Base-by-base conservation (phyloP, 2,329 filamentous ascomycete species). In the Ascochyta pisi region DNA sequence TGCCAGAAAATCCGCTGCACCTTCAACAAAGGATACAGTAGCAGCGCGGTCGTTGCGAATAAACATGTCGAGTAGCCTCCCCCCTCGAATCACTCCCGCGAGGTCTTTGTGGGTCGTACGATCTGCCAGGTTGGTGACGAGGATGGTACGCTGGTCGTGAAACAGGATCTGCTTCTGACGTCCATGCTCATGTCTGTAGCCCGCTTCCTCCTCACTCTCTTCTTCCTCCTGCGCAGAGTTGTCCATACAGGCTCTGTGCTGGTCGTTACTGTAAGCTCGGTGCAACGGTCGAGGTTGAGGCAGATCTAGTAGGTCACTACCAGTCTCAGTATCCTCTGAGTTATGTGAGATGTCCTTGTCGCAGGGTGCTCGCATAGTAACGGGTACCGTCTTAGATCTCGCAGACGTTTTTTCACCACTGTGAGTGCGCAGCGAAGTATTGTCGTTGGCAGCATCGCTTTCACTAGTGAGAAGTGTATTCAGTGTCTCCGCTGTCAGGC, bases 1-100 rank as follows among this genome's bases (percentile, higher is more conserved):
- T 0, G 84, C 80, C 44, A 88, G 80, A 69, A 92, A 95, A 0
- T 84, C 82, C 54, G 64, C 62, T 19, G 81, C 78, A 31, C 83
- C 83, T 46, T 86, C 81, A 6, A 91, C 78, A 69, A 95, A 95
- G 0, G 91, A 90, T 2, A 95, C 80, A 38, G 82, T 83, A 4
- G 86, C 89, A 40, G 78, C 79, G 29, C 83, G 83, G 47, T 91
- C 86, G 38, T 83, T 69, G 29, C 86, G 84, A 43, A 92, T 64
- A 63, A 84, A 88, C 37, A 94, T 78, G 60, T 92, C 89, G 10
- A 93, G 73, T 10, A 96, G 65, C 60, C 84, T 80, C 1, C 91
- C 91, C 23, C 91, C 91, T 54, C 88, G 86, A 47, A 95, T 77
- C 10, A 82, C 81, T 22, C 82, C 80, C 3, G 83, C 81, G 55